Percentiles rank a stretch among this genome's conserved stretches.
These are phyloP conservation scores for Lobosporangium transversale DNA, from an alignment of 192 early-diverging fungal species.

Conservation along the genomic window DNA sequence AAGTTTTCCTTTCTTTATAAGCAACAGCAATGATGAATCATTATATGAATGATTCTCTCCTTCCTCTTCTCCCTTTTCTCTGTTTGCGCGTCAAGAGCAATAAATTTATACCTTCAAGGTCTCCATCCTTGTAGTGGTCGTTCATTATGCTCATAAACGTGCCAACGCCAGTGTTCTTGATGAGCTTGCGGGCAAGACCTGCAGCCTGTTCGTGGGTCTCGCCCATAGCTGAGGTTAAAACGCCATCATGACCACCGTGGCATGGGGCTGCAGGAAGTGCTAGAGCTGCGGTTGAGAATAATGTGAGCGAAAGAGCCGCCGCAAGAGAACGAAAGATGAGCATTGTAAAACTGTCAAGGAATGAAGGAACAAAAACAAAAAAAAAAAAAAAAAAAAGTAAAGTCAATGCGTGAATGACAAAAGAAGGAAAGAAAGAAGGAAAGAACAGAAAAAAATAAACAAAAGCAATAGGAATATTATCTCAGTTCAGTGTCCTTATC, in stretches of 20 bases:
- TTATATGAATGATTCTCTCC: too few species aligned
- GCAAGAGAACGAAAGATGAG: slow-evolving; percentile 16
- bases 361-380: slow-evolving; percentile 4
- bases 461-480: not conserved
- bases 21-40: too few species aligned
- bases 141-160: slow-evolving; percentile 55
- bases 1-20: too few species aligned
- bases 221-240: slow-evolving; percentile 3
- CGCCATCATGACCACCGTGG: not conserved
- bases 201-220: slow-evolving; percentile 49
- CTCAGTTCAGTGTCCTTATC: too few species aligned
- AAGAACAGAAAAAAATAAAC: not conserved
- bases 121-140: slow-evolving; percentile 8
- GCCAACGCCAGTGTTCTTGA: slow-evolving; percentile 42
- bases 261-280: slow-evolving; percentile 12
- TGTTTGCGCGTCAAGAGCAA: too few species aligned
- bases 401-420: not conserved
- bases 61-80: too few species aligned
- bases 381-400: not conserved
- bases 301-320: slow-evolving; percentile 14
- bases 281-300: slow-evolving; percentile 16
- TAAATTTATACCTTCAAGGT: slow-evolving; percentile 27
- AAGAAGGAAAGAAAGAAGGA: not conserved
- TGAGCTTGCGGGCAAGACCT: slow-evolving; percentile 35
- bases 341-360: slow-evolving; percentile 18